Percentiles rank a stretch among this genome's conserved stretches.
Conservation (phyloP, 2,329 filamentous ascomycete genomes). For the Cladosporium cucumerinum region DNA sequence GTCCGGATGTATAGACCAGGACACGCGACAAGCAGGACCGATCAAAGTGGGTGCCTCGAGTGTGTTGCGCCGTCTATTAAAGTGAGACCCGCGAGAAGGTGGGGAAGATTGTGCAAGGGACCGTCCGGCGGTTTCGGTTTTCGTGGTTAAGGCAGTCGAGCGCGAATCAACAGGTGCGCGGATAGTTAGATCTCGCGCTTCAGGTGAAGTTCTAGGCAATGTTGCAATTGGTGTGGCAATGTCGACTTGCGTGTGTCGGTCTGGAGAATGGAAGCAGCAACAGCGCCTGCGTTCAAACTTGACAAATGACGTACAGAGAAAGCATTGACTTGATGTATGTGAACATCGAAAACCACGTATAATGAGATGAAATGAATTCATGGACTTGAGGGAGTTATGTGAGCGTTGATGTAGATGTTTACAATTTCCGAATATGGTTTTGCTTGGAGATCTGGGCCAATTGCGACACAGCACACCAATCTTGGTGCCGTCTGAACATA, state of each 20-base stretch:
- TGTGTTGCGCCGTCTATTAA: neutral
- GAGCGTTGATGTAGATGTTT: too few species aligned
- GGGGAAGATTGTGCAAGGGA: conserved; percentile 17
- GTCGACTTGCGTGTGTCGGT: neutral
- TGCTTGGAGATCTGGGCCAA: neutral
- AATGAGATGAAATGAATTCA: neutral
- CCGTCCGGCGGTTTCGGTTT: conserved; percentile 11
- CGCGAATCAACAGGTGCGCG: neutral
- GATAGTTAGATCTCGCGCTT: neutral
- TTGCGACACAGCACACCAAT: neutral
- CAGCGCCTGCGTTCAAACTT: neutral
- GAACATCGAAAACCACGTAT: neutral
- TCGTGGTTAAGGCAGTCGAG: neutral
- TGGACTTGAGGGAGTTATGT: neutral
- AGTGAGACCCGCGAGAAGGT: conserved; percentile 4
- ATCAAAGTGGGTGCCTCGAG: neutral
- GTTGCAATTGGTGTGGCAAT: conserved; percentile 1
- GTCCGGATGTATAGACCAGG: neutral
- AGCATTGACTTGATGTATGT: neutral
- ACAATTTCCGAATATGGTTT: neutral
- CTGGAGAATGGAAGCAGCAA: neutral
- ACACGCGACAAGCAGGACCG: neutral
- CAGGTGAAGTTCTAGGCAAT: neutral
- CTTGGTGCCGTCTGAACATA: neutral
- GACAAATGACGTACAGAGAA: neutral